Evolutionary conservation across 441 rosid genomes (phyloP), one percentile per base, ranked within the genome.

Genomic region (Syzygium malaccense): DNA sequence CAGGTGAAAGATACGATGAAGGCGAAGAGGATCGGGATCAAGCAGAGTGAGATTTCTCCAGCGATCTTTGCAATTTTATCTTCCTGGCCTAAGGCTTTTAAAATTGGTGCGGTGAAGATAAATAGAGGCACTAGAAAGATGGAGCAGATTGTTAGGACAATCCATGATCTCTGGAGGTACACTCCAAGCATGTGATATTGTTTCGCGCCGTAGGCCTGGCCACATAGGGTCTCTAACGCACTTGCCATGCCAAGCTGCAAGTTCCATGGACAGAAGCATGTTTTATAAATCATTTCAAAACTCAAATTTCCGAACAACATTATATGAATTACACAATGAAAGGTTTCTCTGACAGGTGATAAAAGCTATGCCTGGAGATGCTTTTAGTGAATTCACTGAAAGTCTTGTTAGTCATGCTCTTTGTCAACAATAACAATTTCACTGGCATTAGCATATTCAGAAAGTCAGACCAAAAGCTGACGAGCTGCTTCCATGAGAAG

Each of bases 191-290:
- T 95, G 88, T 94, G 97, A 86, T 94, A 88, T 51, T 94, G 98
- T 89, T 92, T 93, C 17, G 97, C 97, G 14, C 99, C 97, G 2
- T 56, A 96, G 4, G 97, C 94, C 94, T 96, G 98, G 79, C 96
- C 96, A 83, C 99, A 97, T 14, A 97, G 88, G 12, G 98, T 97
- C 91, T 97, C 98, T 86, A 95, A 86, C 26, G 96, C 99, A 83
- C 97, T 96, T 3, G 98, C 95, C 98, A 95, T 95, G 6, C 99
- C 98, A 86, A 96, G 87, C 99, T 96, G 92, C 93, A 94, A 84
- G 18, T 37, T 62, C 37, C 71, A n/a, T 3, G 71, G 71, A 62
- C 4, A 32, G 33, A n/a, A 7, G 71, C 5, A 5, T 62, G 71
- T 62, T 62, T n/a, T 30, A 15, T 28, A 14, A 62, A 62, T 62